phyloP scores from a whole-genome alignment of 495 filamentous ascomycete genomes.

The Hypoxylon trugodes region DNA sequence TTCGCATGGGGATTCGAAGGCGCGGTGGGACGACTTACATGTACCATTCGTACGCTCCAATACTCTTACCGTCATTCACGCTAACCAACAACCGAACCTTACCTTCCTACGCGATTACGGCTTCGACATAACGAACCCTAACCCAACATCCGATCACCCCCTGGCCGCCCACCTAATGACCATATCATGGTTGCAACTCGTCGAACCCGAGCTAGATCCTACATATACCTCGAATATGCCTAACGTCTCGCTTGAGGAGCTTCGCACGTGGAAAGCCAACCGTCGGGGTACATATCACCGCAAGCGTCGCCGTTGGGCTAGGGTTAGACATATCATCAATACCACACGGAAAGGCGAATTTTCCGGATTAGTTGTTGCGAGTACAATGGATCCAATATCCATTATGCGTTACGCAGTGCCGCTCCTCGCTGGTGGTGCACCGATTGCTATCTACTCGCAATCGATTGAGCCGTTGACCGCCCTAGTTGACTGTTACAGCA shows the following conservation, averaged over 20 bases:
- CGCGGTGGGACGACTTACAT: conserved; percentile 45
- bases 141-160: conserved; percentile 69
- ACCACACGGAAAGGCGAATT: conserved; percentile 78
- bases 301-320: conserved; percentile 83
- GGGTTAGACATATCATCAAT: conserved; percentile 71
- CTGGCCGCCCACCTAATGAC: conserved; percentile 81
- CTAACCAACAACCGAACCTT: conserved; percentile 90
- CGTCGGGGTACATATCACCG: conserved; percentile 83
- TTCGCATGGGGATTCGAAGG: conserved; percentile 32
- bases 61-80: conserved; percentile 86
- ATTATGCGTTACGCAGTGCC: conserved; percentile 78
- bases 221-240: conserved; percentile 71
- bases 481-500: conserved; percentile 81
- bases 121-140: conserved; percentile 75
- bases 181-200: conserved; percentile 88
- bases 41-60: conserved; percentile 69
- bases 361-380: conserved; percentile 82
- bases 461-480: conserved; percentile 77
- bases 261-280: conserved; percentile 74
- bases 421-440: conserved; percentile 80
- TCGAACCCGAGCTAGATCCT: conserved; percentile 75
- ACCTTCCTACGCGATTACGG: conserved; percentile 85
- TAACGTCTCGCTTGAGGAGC: conserved; percentile 57
- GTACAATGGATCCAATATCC: conserved; percentile 78
- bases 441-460: conserved; percentile 84